phyloP scores from a whole-genome alignment of 2,329 filamentous ascomycete genomes.

The Coniochaeta prunicola region DNA sequence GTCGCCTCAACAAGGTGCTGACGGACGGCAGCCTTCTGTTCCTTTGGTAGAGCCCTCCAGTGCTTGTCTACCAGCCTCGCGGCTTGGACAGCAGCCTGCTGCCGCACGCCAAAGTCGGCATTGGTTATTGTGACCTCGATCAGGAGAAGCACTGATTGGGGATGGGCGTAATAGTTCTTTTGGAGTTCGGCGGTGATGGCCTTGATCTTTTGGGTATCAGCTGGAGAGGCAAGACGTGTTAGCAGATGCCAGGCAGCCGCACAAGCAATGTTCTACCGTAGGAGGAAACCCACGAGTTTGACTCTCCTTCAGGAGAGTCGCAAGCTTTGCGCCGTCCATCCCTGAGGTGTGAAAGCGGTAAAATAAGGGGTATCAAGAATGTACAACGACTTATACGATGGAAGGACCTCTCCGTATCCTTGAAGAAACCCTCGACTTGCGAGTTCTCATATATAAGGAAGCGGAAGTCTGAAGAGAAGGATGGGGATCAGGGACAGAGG shows the following conservation, averaged over 20 bases:
- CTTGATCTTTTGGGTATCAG: slow-evolving; percentile 85
- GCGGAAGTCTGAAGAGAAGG: not conserved
- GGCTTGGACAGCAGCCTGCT: slow-evolving; percentile 87
- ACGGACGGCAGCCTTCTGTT: slow-evolving; percentile 74
- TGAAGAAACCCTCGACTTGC: not conserved
- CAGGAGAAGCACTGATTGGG: slow-evolving; percentile 76
- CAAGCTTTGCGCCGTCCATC: slow-evolving; percentile 79
- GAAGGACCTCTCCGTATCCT: not conserved
- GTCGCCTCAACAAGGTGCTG: slow-evolving; percentile 78
- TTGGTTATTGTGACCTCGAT: slow-evolving; percentile 84
- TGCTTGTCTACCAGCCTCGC: slow-evolving; percentile 77
- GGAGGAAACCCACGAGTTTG: slow-evolving; percentile 68
- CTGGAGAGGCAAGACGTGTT: slow-evolving; percentile 39
- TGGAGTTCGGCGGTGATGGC: slow-evolving; percentile 83
- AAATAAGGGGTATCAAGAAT: slow-evolving; percentile 3
- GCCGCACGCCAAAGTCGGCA: slow-evolving; percentile 64
- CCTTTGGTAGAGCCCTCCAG: slow-evolving; percentile 67
- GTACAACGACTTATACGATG: not conserved
- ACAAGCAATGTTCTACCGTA: slow-evolving; percentile 2
- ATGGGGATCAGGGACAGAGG: not conserved
- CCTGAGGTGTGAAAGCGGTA: slow-evolving; percentile 10
- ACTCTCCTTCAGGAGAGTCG: slow-evolving; percentile 79
- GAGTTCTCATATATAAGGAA: not conserved
- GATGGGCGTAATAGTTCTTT: slow-evolving; percentile 85
- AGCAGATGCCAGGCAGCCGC: slow-evolving; percentile 17